These are phyloP conservation scores for Aspergillus proliferans DNA, from an alignment of 2,329 filamentous ascomycete species.

Conservation along the genomic window DNA sequence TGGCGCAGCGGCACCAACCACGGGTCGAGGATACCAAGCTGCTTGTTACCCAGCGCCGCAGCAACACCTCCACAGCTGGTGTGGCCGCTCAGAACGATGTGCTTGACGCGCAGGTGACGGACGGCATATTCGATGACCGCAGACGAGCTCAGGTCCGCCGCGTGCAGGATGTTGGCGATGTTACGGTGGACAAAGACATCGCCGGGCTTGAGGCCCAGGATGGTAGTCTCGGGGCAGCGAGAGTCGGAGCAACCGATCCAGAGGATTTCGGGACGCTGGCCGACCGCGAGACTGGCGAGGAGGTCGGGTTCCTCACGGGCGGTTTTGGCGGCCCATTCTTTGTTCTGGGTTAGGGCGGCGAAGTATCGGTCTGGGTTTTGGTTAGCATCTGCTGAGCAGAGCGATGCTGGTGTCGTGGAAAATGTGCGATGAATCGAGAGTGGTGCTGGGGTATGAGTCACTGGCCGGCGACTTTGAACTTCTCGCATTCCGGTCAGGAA, in stretches of 20 bases:
- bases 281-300: conserved; percentile 61
- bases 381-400: conserved; percentile 9
- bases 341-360: conserved; percentile 62
- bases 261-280: conserved; percentile 59
- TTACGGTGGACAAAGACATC: conserved; percentile 88
- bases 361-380: conserved; percentile 50
- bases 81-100: conserved; percentile 58
- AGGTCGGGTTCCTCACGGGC: conserved; percentile 61
- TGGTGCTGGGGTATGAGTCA: neutral
- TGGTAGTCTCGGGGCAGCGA: conserved; percentile 74
- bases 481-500: conserved; percentile 4
- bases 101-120: conserved; percentile 59
- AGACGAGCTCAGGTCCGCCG: conserved; percentile 67
- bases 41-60: conserved; percentile 50
- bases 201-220: conserved; percentile 71
- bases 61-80: conserved; percentile 55
- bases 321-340: conserved; percentile 63
- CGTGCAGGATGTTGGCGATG: conserved; percentile 75
- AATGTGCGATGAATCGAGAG: neutral
- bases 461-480: conserved; percentile 4
- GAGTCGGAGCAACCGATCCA: conserved; percentile 88
- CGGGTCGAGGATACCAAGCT: conserved; percentile 54
- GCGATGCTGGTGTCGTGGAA: neutral
- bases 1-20: conserved; percentile 55
- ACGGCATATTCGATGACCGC: conserved; percentile 78